Evolutionary conservation across 176 grass and related monocot species (phyloP).

Genomic region (Phoenix roebelenii): DNA sequence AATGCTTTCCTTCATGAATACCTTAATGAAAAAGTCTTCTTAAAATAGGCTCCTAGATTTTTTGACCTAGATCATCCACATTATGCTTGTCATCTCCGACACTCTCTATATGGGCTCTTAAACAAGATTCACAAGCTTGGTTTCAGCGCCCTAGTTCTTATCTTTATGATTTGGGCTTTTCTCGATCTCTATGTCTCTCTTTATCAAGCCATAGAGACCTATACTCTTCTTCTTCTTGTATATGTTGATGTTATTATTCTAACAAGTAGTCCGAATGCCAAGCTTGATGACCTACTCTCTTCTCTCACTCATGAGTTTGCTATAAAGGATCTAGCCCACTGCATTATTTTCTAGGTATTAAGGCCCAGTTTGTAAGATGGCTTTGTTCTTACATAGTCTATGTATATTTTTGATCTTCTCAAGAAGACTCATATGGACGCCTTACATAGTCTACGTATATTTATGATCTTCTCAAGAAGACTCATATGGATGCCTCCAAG

Average conservation of each 20-base stretch:
- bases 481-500: neutral
- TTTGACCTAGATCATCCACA: neutral
- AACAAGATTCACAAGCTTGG: slow-evolving; percentile 9
- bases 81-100: neutral
- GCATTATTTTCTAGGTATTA: no score
- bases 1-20: slow-evolving; percentile 9
- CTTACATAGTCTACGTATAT: no score
- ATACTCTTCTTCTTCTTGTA: neutral
- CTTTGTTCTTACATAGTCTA: no score
- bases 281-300: no score
- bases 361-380: no score
- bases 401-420: no score
- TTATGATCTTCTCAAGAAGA: no score
- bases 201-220: neutral
- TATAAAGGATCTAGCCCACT: no score
- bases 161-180: neutral
- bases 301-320: no score
- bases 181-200: neutral
- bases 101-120: neutral
- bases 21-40: neutral
- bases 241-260: slow-evolving; percentile 10
- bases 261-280: no score
- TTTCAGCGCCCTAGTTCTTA: neutral
- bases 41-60: neutral
- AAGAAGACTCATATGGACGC: no score